These are phyloP conservation scores for Exophiala mesophila DNA, from an alignment of 2,329 filamentous ascomycete species.

Conservation along the genomic window DNA sequence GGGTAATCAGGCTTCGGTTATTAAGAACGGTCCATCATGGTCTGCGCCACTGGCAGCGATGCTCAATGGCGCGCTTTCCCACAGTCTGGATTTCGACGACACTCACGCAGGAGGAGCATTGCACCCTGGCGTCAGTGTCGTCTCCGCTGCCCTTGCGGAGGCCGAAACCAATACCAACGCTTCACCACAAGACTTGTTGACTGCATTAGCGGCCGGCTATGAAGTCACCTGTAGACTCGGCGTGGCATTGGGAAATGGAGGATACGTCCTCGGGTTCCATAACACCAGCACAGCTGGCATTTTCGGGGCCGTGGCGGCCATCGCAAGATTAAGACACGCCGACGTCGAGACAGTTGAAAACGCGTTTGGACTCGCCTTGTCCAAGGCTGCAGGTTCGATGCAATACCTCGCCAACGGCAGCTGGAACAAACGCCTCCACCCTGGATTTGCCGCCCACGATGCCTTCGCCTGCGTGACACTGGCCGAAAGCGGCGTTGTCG, in stretches of 20 bases:
- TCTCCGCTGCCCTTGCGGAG: conserved; percentile 26
- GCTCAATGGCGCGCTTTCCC: conserved; percentile 39
- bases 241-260: conserved; percentile 28
- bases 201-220: conserved; percentile 30
- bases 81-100: conserved; percentile 43
- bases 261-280: conserved; percentile 33
- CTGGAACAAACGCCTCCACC: conserved; percentile 36
- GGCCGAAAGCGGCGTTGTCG: conserved; percentile 30
- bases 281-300: conserved; percentile 33
- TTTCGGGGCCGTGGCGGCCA: conserved; percentile 32
- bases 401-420: conserved; percentile 36
- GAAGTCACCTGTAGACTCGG: conserved; percentile 29
- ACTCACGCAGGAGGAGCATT: conserved; percentile 39
- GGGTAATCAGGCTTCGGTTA: too few relatives aligned
- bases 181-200: neutral
- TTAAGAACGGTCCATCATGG: conserved; percentile 3
- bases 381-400: conserved; percentile 35
- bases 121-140: conserved; percentile 38
- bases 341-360: conserved; percentile 24
- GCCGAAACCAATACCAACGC: conserved; percentile 13
- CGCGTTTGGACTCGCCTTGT: conserved; percentile 34
- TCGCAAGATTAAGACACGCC: conserved; percentile 27
- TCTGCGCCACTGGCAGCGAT: conserved; percentile 36
- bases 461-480: conserved; percentile 32
- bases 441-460: conserved; percentile 35